Evolutionary conservation across 2,329 filamentous ascomycete genomes (phyloP).

Genomic region (Pseudocercospora cruenta): DNA sequence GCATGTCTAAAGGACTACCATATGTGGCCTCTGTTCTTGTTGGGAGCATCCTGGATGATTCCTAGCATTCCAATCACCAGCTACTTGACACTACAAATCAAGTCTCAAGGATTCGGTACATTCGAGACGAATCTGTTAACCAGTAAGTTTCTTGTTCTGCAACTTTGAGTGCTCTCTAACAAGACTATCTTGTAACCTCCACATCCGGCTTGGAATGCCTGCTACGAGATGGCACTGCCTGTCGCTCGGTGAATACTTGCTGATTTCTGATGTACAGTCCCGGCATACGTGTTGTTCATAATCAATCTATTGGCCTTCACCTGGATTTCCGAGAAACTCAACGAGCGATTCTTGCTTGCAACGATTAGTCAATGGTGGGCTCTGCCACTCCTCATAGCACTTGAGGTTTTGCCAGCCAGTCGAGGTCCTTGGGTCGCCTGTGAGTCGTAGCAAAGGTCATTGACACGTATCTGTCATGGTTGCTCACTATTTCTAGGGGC

Average conservation of each 20-base stretch:
- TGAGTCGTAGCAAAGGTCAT: neutral
- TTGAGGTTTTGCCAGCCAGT: conserved; percentile 44
- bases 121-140: conserved; percentile 50
- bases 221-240: too few species aligned
- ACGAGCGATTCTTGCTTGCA: conserved; percentile 56
- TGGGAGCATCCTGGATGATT: conserved; percentile 51
- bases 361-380: conserved; percentile 47
- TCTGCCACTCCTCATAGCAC: conserved; percentile 42
- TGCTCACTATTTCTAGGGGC: neutral
- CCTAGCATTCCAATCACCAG: conserved; percentile 42
- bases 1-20: conserved; percentile 58
- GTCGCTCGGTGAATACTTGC: too few species aligned
- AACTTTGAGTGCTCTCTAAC: too few species aligned
- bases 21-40: conserved; percentile 60
- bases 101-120: conserved; percentile 44
- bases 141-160: conserved; percentile 1
- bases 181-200: too few species aligned
- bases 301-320: conserved; percentile 55
- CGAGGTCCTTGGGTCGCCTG: conserved; percentile 44
- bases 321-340: conserved; percentile 54
- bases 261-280: conserved; percentile 26
- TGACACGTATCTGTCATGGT: neutral
- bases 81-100: conserved; percentile 48
- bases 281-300: conserved; percentile 54
- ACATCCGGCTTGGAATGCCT: too few species aligned